Conservation (phyloP, 177 flowering plant genomes). For the Telopea speciosissima region DNA sequence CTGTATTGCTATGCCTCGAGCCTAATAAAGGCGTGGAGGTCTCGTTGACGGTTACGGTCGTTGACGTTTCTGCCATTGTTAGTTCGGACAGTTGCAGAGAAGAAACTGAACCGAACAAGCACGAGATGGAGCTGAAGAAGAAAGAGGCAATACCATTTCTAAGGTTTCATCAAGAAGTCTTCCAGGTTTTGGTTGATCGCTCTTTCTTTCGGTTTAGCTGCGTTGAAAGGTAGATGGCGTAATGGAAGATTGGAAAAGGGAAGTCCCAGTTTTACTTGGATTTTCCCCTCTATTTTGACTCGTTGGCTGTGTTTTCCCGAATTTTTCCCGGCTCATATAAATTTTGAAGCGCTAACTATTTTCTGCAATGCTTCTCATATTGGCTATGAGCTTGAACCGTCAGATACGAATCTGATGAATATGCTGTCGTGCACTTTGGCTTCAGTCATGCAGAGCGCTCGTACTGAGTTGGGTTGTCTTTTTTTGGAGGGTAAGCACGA, state of each 20-base stretch:
- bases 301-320: neutral
- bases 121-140: neutral
- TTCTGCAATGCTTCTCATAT: no score
- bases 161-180: neutral
- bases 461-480: no score
- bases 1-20: neutral
- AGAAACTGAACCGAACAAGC: neutral
- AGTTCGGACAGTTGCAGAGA: slow-evolving; percentile 2
- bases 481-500: no score
- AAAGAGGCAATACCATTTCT: neutral
- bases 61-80: neutral
- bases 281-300: neutral
- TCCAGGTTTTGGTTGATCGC: neutral
- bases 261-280: neutral
- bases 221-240: neutral
- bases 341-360: no score
- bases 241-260: neutral
- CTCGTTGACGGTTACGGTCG: neutral
- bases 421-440: no score
- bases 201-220: neutral
- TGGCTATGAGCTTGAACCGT: no score
- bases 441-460: no score
- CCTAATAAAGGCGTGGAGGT: neutral
- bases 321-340: neutral
- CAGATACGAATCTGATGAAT: no score